phyloP scores from a whole-genome alignment of 495 filamentous ascomycete species.

The Hypoxylon lenormandii region DNA sequence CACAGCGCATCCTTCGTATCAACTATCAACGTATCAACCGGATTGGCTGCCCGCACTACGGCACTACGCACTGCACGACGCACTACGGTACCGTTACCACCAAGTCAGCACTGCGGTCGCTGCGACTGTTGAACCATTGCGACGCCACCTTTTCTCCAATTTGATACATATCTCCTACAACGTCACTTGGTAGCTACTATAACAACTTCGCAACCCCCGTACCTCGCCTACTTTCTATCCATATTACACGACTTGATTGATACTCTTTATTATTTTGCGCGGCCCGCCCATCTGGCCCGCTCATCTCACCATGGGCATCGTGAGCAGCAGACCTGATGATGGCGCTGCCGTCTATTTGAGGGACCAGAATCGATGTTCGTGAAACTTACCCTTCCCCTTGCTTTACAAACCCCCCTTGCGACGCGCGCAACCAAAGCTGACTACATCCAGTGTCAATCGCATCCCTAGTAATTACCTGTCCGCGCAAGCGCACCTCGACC shows the following conservation, averaged over 20 bases:
- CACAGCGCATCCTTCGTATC: slow-evolving; percentile 31
- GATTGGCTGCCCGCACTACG: slow-evolving; percentile 45
- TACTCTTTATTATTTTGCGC: slow-evolving; percentile 33
- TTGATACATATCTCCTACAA: slow-evolving; percentile 47
- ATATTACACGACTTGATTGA: slow-evolving; percentile 28
- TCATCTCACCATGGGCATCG: slow-evolving; percentile 80
- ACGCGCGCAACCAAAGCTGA: slow-evolving; percentile 45
- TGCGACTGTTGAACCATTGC: slow-evolving; percentile 46
- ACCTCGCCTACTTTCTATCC: slow-evolving; percentile 23
- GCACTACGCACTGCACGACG: too few relatives aligned
- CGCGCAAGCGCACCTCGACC: slow-evolving; percentile 76
- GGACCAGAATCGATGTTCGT: slow-evolving; percentile 87
- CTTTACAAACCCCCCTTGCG: slow-evolving; percentile 20
- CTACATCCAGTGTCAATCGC: slow-evolving; percentile 79
- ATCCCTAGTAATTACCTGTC: slow-evolving; percentile 80
- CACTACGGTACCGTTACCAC: slow-evolving; percentile 10
- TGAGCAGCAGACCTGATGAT: slow-evolving; percentile 90
- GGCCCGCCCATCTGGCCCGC: slow-evolving; percentile 40
- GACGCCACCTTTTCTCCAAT: slow-evolving; percentile 47
- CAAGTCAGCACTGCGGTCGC: slow-evolving; percentile 39
- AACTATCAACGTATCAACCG: too few relatives aligned
- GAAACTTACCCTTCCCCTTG: slow-evolving; percentile 11
- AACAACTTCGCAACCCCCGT: slow-evolving; percentile 36
- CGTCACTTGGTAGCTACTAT: slow-evolving; percentile 41
- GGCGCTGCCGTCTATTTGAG: slow-evolving; percentile 83